Conservation (phyloP, 192 early-diverging fungal species). For the Glomus cerebriforme region DNA sequence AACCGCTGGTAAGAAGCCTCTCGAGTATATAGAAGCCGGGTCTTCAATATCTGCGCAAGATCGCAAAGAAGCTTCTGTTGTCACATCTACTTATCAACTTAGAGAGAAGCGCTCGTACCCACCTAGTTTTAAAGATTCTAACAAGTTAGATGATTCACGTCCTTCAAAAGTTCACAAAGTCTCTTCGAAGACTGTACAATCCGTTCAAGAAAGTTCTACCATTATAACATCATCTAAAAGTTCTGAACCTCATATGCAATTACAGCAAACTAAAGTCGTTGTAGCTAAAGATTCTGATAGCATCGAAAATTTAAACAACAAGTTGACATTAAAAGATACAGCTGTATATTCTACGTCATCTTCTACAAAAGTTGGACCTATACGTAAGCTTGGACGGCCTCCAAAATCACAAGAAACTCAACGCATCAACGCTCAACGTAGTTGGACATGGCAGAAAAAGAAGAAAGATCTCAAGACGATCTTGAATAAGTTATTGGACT, state of each 20-base stretch:
- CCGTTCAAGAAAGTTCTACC: background rate
- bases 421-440: background rate
- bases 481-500: constrained; percentile 14
- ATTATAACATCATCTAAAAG: background rate
- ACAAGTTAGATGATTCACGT: background rate
- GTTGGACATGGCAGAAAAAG: constrained; percentile 18
- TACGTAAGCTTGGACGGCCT: constrained; percentile 16
- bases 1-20: background rate
- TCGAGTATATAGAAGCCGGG: background rate
- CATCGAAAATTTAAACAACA: background rate
- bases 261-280: background rate
- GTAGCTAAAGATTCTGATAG: background rate
- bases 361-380: background rate
- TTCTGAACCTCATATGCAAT: background rate
- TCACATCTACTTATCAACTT: background rate
- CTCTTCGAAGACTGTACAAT: background rate
- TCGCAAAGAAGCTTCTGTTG: background rate
- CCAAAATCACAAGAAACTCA: constrained; percentile 9
- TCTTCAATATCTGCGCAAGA: background rate
- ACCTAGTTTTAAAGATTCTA: background rate
- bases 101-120: constrained; percentile 5
- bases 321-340: background rate
- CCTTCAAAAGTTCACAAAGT: background rate
- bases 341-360: background rate
- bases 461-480: constrained; percentile 15